A percentile compares a stretch with the other conserved stretches of the same genome.
Evolutionary conservation across 2,329 filamentous ascomycete genomes (phyloP).

Genomic region (Paradendryphiella salina): DNA sequence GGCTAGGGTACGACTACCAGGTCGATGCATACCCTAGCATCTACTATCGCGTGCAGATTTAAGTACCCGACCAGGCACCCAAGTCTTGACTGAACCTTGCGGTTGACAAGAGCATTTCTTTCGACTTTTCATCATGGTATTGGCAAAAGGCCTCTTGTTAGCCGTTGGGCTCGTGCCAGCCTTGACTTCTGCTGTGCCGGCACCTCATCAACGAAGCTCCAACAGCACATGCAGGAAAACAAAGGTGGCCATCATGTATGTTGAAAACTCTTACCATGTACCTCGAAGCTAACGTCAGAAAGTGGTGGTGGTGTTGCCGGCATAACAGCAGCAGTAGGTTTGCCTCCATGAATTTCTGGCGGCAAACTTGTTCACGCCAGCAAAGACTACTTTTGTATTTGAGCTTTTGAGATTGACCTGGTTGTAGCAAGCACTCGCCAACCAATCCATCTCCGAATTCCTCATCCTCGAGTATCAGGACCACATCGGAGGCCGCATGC

Average conservation of each 20-base stretch:
- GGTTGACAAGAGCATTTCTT: not conserved
- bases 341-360: not conserved
- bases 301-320: constrained; percentile 64
- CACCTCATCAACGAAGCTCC: constrained; percentile 11
- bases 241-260: constrained; percentile 40
- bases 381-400: too few species aligned
- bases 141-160: constrained; percentile 7
- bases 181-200: constrained; percentile 21
- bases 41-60: not conserved
- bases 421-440: constrained; percentile 60
- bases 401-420: constrained; percentile 2
- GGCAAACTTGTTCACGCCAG: not conserved
- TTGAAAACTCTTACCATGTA: not conserved
- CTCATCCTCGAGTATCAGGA: constrained; percentile 66
- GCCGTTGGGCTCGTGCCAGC: constrained; percentile 8
- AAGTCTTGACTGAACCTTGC: not conserved
- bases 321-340: constrained; percentile 62
- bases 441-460: constrained; percentile 65
- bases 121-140: constrained; percentile 3
- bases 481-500: constrained; percentile 64
- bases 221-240: constrained; percentile 40
- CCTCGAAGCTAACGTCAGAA: constrained; percentile 10
- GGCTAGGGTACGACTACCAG: not conserved
- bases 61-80: constrained; percentile 2
- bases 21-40: not conserved